phyloP scores from a whole-genome alignment of 2,329 filamentous ascomycete genomes.

The Penicillium decumbens region DNA sequence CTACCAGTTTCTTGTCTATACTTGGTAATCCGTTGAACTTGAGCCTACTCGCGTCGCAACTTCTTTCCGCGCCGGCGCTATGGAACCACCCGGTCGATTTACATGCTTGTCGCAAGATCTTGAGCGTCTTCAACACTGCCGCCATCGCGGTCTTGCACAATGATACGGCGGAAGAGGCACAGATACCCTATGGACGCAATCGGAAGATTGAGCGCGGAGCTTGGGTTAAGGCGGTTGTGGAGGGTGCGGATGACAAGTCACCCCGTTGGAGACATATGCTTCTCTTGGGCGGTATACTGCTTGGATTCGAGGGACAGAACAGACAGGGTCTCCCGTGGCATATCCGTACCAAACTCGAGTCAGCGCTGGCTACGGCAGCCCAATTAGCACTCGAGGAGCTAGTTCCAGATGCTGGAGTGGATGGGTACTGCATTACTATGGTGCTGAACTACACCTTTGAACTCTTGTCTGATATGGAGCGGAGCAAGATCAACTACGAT shows the following conservation, averaged over 20 bases:
- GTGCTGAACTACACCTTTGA: constrained; percentile 74
- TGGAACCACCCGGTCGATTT: constrained; percentile 55
- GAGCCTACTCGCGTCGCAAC: constrained; percentile 56
- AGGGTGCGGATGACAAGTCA: constrained; percentile 58
- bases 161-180: constrained; percentile 39
- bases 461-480: constrained; percentile 59
- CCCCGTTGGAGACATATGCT: constrained; percentile 77
- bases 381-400: constrained; percentile 67
- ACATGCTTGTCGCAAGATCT: constrained; percentile 51
- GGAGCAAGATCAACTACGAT: constrained; percentile 60
- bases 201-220: constrained; percentile 53
- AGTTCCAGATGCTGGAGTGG: constrained; percentile 49
- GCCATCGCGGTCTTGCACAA: constrained; percentile 51
- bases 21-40: constrained; percentile 60
- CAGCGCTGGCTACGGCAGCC: constrained; percentile 66
- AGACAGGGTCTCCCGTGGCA: constrained; percentile 59
- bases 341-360: constrained; percentile 64
- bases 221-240: constrained; percentile 57
- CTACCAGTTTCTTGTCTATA: constrained; percentile 44
- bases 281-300: constrained; percentile 71
- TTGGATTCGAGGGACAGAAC: constrained; percentile 66
- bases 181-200: constrained; percentile 36
- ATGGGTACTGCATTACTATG: constrained; percentile 56
- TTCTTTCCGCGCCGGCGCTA: constrained; percentile 56
- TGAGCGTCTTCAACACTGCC: constrained; percentile 60